Base-by-base conservation (phyloP, 2,329 filamentous ascomycete genomes). In the Stemphylium lycopersici region DNA sequence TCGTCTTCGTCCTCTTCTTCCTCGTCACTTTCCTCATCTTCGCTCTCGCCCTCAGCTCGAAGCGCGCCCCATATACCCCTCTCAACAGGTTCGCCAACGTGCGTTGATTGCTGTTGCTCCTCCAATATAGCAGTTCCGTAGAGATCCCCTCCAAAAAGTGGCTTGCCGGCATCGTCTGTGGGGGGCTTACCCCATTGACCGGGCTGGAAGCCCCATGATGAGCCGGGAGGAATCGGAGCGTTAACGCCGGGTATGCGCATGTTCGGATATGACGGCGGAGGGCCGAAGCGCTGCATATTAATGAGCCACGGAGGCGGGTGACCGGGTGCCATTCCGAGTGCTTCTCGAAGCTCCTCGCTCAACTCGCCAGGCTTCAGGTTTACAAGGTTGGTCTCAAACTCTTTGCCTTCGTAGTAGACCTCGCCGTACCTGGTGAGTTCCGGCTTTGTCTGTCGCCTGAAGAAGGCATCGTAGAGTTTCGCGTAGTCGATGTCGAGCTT, bases 371-470 rank as follows among this genome's bases (percentile, higher is more conserved):
- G 91, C 61, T 92, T 87, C 55, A 97, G 85, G 77, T 97, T 90
- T 66, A 90, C 88, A 60, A 96, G 84, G 73, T 98, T 96, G 0
- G 95, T 96, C 77, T 99, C 95, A 71, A 91, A 95, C 74, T 99
- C 95, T 76, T 99, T 99, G 72, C 95, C 95, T 77, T 99, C 95
- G 74, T 98, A 98, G 77, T 99, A 99, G n/a, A 99, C 93, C 76
- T 99, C 95, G 36, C 95, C 95, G 67, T 96, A 99, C 38, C 93
- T 86, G 29, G 95, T 98, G 59, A 99, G 80, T 65, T 92, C 88
- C 0, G 95, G 95, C 77, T 99, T 99, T 36, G 91, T 96, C 78
- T 99, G 95, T 73, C 96, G 96, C 55, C 92, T 87, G 81, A 99
- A 99, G 81, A 99, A 99, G 3, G 95, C 95, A 73, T 98, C 95